These are phyloP conservation scores for Lipomyces chichibuensis DNA, from an alignment of 805 yeast genomes.

Conservation along the genomic window DNA sequence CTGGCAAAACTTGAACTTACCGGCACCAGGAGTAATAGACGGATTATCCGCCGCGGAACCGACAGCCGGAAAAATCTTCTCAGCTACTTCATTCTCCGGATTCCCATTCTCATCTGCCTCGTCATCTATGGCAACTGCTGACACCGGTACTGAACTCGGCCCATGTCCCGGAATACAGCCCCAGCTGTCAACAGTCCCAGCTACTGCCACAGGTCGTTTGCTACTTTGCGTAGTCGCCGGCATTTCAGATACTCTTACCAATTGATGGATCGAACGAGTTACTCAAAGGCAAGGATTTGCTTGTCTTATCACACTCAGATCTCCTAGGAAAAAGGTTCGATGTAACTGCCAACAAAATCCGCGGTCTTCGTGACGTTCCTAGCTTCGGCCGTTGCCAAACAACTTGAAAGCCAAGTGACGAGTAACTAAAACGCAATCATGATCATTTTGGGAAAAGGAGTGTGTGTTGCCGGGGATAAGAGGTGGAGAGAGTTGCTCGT, in stretches of 20 bases:
- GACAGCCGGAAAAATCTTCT: neutral
- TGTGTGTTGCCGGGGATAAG: neutral
- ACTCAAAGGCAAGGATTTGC: neutral
- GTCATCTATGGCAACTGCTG: neutral
- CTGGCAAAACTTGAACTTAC: neutral
- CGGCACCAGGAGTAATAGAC: neutral
- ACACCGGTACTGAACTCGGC: neutral
- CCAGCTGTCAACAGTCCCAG: neutral
- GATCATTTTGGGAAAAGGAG: neutral
- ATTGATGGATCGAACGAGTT: neutral
- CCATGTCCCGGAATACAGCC: neutral
- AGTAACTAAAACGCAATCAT: neutral
- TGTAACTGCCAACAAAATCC: neutral
- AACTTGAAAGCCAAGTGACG: neutral
- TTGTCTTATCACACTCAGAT: neutral
- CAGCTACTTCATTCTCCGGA: neutral
- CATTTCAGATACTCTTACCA: neutral
- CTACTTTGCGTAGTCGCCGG: neutral
- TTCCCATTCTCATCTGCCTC: neutral
- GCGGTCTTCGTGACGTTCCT: neutral
- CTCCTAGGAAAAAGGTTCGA: neutral
- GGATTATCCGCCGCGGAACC: neutral
- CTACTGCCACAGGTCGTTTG: neutral
- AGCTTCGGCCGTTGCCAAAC: constrained; percentile 1
- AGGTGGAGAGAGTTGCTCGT: neutral